Conservation (phyloP, 306 rosid genomes). For the Castanospermum australe region DNA sequence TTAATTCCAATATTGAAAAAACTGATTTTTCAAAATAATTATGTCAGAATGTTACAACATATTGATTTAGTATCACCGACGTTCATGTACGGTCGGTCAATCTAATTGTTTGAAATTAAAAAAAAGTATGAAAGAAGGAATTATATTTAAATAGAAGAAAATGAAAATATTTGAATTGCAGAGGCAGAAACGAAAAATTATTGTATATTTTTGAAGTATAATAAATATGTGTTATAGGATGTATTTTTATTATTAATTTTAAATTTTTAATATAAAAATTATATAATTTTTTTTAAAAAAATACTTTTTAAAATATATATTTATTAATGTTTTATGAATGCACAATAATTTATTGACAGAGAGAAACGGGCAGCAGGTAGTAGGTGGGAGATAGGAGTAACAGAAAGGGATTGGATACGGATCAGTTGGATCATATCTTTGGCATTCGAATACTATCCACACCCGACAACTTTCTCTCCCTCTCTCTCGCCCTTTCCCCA, state of each 20-base stretch:
- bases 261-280: too few relatives aligned
- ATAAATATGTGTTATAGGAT: too few relatives aligned
- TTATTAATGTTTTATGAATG: too few relatives aligned
- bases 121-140: not conserved
- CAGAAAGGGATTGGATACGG: conserved; percentile 52
- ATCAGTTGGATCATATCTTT: conserved; percentile 26
- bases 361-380: conserved; percentile 24
- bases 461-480: conserved; percentile 16
- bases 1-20: not conserved
- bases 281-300: too few relatives aligned
- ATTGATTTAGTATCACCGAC: not conserved
- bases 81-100: not conserved
- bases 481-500: conserved; percentile 3
- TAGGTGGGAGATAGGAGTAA: conserved; percentile 52
- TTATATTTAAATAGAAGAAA: not conserved
- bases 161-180: too few relatives aligned
- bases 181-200: too few relatives aligned
- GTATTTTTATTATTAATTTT: too few relatives aligned
- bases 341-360: conserved; percentile 10
- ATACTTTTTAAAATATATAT: too few relatives aligned
- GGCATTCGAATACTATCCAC: conserved; percentile 27
- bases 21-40: too few relatives aligned
- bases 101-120: not conserved
- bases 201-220: too few relatives aligned
- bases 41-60: conserved; percentile 2